These are phyloP conservation scores for Aspergillus asperescens DNA, from an alignment of 495 filamentous ascomycete species.

Conservation along the genomic window DNA sequence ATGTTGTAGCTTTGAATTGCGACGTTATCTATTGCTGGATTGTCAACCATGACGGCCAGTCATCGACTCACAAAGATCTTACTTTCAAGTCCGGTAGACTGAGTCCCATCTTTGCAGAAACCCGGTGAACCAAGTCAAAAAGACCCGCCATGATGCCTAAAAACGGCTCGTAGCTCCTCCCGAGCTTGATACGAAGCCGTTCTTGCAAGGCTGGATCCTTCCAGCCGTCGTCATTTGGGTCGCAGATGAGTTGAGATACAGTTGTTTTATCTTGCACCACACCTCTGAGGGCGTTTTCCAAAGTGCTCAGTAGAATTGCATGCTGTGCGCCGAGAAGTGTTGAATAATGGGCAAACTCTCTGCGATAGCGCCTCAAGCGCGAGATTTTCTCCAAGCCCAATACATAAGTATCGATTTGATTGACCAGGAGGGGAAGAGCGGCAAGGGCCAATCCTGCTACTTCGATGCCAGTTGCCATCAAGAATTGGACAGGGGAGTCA, in stretches of 20 bases:
- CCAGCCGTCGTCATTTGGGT: constrained; percentile 13
- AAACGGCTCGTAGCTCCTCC: constrained; percentile 17
- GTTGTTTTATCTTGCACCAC: constrained; percentile 18
- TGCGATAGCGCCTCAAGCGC: constrained; percentile 17
- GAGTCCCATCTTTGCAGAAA: neutral
- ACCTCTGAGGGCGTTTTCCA: constrained; percentile 23
- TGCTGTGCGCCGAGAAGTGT: constrained; percentile 17
- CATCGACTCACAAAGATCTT: neutral
- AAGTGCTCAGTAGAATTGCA: constrained; percentile 18
- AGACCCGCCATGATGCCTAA: neutral
- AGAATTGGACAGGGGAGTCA: neutral
- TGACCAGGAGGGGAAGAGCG: constrained; percentile 23
- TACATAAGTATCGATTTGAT: constrained; percentile 24
- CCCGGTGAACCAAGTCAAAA: neutral
- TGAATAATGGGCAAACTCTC: constrained; percentile 16
- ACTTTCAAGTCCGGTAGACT: neutral
- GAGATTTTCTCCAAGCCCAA: constrained; percentile 24
- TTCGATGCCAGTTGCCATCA: constrained; percentile 25
- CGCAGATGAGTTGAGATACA: constrained; percentile 8
- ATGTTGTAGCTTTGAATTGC: no score
- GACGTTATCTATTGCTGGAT: neutral
- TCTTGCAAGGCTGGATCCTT: constrained; percentile 3
- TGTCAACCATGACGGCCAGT: no score
- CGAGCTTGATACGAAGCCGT: constrained; percentile 10
- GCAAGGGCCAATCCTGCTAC: constrained; percentile 23